A percentile compares a stretch with the other conserved stretches of the same genome.
phyloP scores from a whole-genome alignment of 2,329 filamentous ascomycete species.

The Hirsutella minnesotensis region DNA sequence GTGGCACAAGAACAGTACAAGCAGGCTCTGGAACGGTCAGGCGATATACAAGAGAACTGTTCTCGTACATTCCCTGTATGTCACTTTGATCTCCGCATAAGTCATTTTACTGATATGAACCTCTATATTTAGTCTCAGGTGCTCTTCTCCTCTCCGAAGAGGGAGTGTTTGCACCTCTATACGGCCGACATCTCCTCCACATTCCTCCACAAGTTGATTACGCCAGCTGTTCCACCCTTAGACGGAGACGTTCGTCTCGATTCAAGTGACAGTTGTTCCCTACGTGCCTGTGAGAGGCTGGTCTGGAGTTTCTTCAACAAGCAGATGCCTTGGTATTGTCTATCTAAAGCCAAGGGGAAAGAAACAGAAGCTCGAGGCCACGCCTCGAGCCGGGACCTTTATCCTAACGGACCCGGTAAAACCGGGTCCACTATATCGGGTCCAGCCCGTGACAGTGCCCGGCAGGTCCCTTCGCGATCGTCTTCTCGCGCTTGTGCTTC shows the following conservation, averaged over 20 bases:
- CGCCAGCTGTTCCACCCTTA: background rate
- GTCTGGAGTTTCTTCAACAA: too few species aligned
- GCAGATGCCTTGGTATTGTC: too few species aligned
- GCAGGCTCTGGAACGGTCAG: background rate
- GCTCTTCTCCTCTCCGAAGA: background rate
- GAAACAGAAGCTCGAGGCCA: too few species aligned
- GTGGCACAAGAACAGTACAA: background rate
- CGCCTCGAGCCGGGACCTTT: too few species aligned
- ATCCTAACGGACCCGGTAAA: too few species aligned
- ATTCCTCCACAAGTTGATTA: constrained; percentile 1
- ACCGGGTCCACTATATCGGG: too few species aligned
- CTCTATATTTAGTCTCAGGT: background rate
- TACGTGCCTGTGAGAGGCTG: too few species aligned
- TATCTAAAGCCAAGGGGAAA: too few species aligned
- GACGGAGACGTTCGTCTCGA: background rate
- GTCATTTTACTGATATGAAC: background rate
- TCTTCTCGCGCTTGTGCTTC: background rate
- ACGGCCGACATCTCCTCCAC: background rate
- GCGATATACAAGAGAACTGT: background rate
- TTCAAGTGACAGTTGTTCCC: background rate
- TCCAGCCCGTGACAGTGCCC: too few species aligned
- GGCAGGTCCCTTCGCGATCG: constrained; percentile 2
- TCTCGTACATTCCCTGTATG: background rate
- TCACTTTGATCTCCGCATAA: background rate
- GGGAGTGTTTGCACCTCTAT: constrained; percentile 2